Base-by-base conservation (phyloP, 2,329 filamentous ascomycete genomes). In the Neofusicoccum parvum region DNA sequence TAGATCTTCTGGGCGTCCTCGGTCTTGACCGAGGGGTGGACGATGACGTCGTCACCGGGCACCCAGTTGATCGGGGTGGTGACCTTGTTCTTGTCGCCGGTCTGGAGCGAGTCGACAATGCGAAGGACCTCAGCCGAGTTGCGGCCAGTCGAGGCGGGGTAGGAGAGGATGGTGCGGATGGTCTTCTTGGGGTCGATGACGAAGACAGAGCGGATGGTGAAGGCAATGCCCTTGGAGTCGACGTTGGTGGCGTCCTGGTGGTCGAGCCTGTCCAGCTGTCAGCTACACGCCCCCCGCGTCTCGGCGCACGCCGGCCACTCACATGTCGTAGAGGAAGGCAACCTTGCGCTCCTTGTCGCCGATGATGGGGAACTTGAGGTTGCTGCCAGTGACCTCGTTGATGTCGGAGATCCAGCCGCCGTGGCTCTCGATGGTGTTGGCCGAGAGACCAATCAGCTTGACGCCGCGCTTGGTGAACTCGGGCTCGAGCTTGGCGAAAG, bases 191-290 rank as follows among this genome's bases (percentile, higher is more conserved):
- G 93, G 83, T 97, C 93, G 79, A 97, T 95, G 82, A 97, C 85
- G 86, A 96, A 97, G 76, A 97, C 94, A 72, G 91, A 92, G 74
- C 94, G 92, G 82, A 97, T 96, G 72, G 94, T 97, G 82, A 96
- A 94, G 65, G 93, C 92, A 72, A 94, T 91, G 72, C 78, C 78
- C 80, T 84, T 84, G 68, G 73, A 73, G 72, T 87, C 83, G 69
- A 88, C 82, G 74, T 87, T 87, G 78, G 86, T 87, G 66, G 84
- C 81, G 69, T 84, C 82, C 71, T 84, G 82, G 75, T 83, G 76
- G 74, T 84, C 82, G 53, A 84, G 75, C 64, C 64, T 66, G 58
- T n/a, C 48, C 20, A 17, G 14, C 5, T 15, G 64, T 62, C 56
- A 66, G 58, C 63, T 71, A 69, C 32, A 78, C 63, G 67, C 79